Evolutionary conservation across 306 rosid species (phyloP).

Genomic region (Dalbergia cochinchinensis): DNA sequence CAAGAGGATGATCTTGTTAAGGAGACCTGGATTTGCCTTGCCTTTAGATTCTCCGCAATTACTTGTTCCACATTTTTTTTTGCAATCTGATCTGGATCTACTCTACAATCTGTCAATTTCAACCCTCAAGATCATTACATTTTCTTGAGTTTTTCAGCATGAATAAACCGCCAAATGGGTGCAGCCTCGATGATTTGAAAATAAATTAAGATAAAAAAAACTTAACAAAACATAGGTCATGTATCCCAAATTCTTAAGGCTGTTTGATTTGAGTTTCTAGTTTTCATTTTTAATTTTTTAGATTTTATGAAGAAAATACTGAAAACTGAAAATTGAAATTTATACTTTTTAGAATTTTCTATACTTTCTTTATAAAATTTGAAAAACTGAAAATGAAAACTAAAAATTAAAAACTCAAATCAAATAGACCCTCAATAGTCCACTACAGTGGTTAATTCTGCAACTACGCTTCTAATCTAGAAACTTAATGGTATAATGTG

Average conservation of each 20-base stretch:
- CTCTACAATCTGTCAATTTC: constrained; percentile 64
- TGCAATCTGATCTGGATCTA: constrained; percentile 85
- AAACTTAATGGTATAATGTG: not conserved
- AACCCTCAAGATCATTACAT: not conserved
- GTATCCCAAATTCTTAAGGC: constrained; percentile 17
- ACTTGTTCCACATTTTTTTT: constrained; percentile 81
- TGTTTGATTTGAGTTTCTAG: too few relatives aligned
- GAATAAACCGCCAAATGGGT: too few relatives aligned
- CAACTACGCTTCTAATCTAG: not conserved
- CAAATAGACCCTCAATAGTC: too few relatives aligned
- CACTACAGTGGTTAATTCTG: constrained; percentile 2
- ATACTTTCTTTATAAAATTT: too few relatives aligned
- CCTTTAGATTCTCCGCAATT: constrained; percentile 88
- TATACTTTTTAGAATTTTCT: too few relatives aligned
- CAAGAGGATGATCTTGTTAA: constrained; percentile 79
- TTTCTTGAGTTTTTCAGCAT: too few relatives aligned
- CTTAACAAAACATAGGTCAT: constrained; percentile 2
- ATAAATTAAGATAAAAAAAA: not conserved
- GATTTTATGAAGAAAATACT: too few relatives aligned
- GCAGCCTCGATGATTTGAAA: too few relatives aligned
- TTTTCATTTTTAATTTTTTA: too few relatives aligned
- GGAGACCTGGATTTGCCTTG: constrained; percentile 89
- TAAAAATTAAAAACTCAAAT: too few relatives aligned
- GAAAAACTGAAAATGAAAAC: too few relatives aligned
- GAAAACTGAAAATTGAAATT: too few relatives aligned